Evolutionary conservation across 441 rosid species (phyloP).

Genomic region (Rhodomyrtus psidioides): DNA sequence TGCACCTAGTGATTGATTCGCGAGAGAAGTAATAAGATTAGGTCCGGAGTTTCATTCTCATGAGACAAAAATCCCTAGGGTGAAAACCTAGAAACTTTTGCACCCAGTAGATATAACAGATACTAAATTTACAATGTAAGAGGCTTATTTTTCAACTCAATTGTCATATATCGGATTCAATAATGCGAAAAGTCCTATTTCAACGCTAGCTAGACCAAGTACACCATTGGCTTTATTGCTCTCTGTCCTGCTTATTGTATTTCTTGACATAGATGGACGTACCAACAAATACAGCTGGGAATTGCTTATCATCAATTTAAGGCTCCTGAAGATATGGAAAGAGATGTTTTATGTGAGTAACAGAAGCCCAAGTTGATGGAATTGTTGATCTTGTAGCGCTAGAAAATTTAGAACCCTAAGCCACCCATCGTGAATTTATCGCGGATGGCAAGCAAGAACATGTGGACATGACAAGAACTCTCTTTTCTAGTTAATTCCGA

Average conservation of each 20-base stretch:
- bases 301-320: not conserved
- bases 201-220: not conserved
- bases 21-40: not conserved
- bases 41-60: not conserved
- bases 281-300: not conserved
- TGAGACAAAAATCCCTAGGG: not conserved
- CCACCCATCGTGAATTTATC: not conserved
- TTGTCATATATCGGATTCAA: not conserved
- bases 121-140: not conserved
- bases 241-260: not conserved
- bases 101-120: not conserved
- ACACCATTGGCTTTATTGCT: not conserved
- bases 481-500: not conserved
- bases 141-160: not conserved
- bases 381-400: too few relatives aligned
- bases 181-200: not conserved
- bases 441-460: not conserved
- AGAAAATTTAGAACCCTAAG: too few relatives aligned
- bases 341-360: too few relatives aligned
- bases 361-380: too few relatives aligned
- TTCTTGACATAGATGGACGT: too few relatives aligned
- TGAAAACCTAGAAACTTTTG: not conserved
- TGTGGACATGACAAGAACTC: not conserved
- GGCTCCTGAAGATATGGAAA: not conserved
- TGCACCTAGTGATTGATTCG: slow-evolving; percentile 30